These are phyloP conservation scores for Nakazawaea anatomiae DNA, from an alignment of 805 yeast species.

Conservation along the genomic window DNA sequence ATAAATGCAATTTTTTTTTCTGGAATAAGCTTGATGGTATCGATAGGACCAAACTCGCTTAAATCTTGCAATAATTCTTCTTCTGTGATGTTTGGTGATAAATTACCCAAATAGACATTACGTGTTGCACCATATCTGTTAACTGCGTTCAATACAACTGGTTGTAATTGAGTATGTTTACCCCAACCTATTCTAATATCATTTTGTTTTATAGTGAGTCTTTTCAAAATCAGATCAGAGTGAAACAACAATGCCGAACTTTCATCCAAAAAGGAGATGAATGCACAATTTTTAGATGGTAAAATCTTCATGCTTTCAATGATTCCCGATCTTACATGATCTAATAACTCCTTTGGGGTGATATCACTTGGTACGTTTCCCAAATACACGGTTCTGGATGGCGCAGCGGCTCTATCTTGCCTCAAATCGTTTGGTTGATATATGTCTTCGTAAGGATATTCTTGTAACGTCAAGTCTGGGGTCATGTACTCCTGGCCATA, in stretches of 20 bases:
- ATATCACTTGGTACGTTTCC: slow-evolving; percentile 85
- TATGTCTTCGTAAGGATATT: slow-evolving; percentile 2
- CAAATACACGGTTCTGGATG: slow-evolving; percentile 82
- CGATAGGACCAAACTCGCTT: slow-evolving; percentile 73
- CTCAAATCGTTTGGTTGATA: not conserved
- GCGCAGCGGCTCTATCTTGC: slow-evolving; percentile 32
- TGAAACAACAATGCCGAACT: slow-evolving; percentile 86
- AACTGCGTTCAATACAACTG: slow-evolving; percentile 70
- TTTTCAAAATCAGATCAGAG: slow-evolving; percentile 85
- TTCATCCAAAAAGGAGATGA: slow-evolving; percentile 83
- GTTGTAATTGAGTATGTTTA: slow-evolving; percentile 65
- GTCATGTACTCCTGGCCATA: not conserved
- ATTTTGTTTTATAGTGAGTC: slow-evolving; percentile 71
- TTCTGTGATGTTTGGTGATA: slow-evolving; percentile 53
- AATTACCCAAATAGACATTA: slow-evolving; percentile 83
- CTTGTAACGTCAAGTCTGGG: not conserved
- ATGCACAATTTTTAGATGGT: slow-evolving; percentile 86
- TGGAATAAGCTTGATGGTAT: slow-evolving; percentile 70
- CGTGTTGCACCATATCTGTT: slow-evolving; percentile 87
- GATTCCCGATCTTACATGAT: slow-evolving; percentile 88
- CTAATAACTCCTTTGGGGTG: slow-evolving; percentile 74
- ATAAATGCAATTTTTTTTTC: slow-evolving; percentile 87
- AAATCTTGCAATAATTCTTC: slow-evolving; percentile 65
- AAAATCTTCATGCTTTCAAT: slow-evolving; percentile 73
- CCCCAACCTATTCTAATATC: slow-evolving; percentile 95